A percentile compares a stretch with the other conserved stretches of the same genome.
Evolutionary conservation across 129 eudicot genomes (phyloP).

Genomic region (Flaveria ramosissima): DNA sequence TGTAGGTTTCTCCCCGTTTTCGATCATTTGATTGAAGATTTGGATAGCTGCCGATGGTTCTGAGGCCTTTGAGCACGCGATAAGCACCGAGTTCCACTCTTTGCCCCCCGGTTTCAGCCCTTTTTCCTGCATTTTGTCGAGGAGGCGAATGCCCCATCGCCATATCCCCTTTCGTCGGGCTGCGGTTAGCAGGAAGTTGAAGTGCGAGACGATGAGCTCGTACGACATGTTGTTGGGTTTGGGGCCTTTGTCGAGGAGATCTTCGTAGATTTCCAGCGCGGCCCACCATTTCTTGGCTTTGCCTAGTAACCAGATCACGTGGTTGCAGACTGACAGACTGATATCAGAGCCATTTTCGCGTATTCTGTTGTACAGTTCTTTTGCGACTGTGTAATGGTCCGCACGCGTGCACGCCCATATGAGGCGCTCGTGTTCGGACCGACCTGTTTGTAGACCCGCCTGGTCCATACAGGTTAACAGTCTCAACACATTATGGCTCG

Average conservation of each 20-base stretch:
- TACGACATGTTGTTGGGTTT: constrained; percentile 84
- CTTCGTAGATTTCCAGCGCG: constrained; percentile 90
- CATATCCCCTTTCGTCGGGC: constrained; percentile 82
- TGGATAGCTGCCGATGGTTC: constrained; percentile 81
- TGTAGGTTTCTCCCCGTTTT: constrained; percentile 85
- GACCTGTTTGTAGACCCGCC: constrained; percentile 56
- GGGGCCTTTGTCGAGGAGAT: constrained; percentile 85
- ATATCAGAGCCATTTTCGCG: constrained; percentile 61
- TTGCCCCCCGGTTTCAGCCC: constrained; percentile 83
- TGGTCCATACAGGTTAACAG: constrained; percentile 70
- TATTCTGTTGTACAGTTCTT: constrained; percentile 74
- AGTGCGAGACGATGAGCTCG: constrained; percentile 84
- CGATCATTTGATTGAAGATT: constrained; percentile 80
- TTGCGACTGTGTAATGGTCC: constrained; percentile 70
- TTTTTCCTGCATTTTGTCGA: constrained; percentile 87
- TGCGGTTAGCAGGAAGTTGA: constrained; percentile 67
- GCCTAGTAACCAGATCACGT: constrained; percentile 86
- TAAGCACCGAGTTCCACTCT: constrained; percentile 94
- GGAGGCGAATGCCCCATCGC: constrained; percentile 84
- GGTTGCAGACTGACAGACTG: constrained; percentile 90
- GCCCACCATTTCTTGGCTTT: constrained; percentile 99
- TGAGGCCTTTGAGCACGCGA: constrained; percentile 92
- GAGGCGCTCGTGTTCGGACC: constrained; percentile 67
- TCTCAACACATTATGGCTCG: constrained; percentile 58
- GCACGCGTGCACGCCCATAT: constrained; percentile 94